Conservation (phyloP, 768 basidiomycete genomes). For the Suillus luteus region DNA sequence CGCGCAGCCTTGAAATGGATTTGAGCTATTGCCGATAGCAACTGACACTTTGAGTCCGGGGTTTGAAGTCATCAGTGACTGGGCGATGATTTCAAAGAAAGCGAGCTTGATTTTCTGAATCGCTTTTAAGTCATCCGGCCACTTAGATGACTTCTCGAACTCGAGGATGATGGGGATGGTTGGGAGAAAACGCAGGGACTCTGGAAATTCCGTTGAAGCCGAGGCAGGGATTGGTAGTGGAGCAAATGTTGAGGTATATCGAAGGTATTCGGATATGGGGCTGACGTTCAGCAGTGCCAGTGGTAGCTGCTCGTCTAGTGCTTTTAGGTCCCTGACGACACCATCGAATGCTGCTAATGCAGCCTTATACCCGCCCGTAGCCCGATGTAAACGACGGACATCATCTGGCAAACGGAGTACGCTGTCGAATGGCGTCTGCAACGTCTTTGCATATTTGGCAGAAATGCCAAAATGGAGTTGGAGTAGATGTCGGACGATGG, state of each 20-base stretch:
- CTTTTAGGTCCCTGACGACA: conserved; percentile 75
- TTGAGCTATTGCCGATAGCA: conserved; percentile 53
- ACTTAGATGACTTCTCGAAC: conserved; percentile 89
- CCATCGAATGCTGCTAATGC: conserved; percentile 79
- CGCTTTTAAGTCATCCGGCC: conserved; percentile 93
- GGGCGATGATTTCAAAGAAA: conserved; percentile 81
- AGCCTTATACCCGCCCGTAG: conserved; percentile 63
- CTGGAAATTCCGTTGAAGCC: conserved; percentile 51
- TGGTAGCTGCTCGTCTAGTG: conserved; percentile 70
- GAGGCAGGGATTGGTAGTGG: conserved; percentile 70
- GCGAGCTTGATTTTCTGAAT: conserved; percentile 95
- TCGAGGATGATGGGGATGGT: conserved; percentile 78
- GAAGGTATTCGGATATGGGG: conserved; percentile 69
- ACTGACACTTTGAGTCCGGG: conserved; percentile 58
- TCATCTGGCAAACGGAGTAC: conserved; percentile 59
- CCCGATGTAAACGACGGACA: conserved; percentile 43
- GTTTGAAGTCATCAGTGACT: conserved; percentile 55
- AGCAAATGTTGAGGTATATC: conserved; percentile 83
- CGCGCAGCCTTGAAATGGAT: conserved; percentile 66
- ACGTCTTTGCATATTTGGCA: conserved; percentile 50
- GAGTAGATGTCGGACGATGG: conserved; percentile 77
- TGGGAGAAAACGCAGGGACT: conserved; percentile 64
- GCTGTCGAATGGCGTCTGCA: conserved; percentile 61
- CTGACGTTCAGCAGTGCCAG: conserved; percentile 76
- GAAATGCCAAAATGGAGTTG: conserved; percentile 72